phyloP scores from a whole-genome alignment of 352 stramenopile genomes.

The Phytopythium boreale region DNA sequence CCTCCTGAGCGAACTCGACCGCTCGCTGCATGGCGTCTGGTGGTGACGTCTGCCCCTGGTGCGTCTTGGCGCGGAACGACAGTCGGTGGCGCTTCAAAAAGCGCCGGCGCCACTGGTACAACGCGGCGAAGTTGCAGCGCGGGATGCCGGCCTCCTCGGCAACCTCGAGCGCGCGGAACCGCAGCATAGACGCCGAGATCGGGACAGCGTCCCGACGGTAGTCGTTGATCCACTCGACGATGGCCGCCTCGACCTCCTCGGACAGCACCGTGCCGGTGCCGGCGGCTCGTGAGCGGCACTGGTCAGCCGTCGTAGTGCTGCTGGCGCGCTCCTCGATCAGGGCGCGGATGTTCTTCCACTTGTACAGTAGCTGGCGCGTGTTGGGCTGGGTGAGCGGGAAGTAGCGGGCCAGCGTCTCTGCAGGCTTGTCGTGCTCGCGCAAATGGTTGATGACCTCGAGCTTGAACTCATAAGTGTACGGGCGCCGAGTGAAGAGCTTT shows the following conservation, averaged over 20 bases:
- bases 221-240: constrained; percentile 2
- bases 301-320: neutral
- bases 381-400: neutral
- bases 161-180: neutral
- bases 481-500: neutral
- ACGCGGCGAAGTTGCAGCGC: neutral
- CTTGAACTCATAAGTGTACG: neutral
- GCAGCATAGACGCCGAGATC: neutral
- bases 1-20: neutral
- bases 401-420: neutral
- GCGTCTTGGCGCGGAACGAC: neutral
- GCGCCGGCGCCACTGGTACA: neutral
- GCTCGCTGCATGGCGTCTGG: neutral
- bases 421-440: neutral
- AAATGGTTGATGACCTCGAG: neutral
- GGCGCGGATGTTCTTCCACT: neutral
- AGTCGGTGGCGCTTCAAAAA: neutral
- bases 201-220: neutral
- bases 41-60: neutral
- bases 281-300: neutral
- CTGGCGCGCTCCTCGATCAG: neutral
- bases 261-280: neutral
- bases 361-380: neutral
- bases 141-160: neutral
- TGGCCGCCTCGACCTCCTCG: neutral